Conservation (phyloP, 2,329 filamentous ascomycete genomes). For the Fusarium denticulatum region DNA sequence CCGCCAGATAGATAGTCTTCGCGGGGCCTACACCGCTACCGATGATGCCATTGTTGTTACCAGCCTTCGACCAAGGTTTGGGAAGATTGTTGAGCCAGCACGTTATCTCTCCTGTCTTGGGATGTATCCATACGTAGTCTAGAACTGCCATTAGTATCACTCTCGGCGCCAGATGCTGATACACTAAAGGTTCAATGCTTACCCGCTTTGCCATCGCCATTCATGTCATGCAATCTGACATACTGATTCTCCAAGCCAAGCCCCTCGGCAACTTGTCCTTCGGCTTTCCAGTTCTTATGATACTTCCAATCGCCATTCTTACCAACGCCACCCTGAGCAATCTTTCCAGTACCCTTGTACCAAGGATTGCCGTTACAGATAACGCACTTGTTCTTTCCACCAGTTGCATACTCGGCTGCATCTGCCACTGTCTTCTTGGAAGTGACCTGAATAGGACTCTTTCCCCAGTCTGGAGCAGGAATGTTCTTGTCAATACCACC, state of each 20-base stretch:
- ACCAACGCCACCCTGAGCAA: not conserved
- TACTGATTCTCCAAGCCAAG: not conserved
- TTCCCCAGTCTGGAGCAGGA: not conserved
- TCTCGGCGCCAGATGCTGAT: too few relatives aligned
- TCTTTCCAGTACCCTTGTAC: not conserved
- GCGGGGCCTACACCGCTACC: not conserved
- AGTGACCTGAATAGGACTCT: not conserved
- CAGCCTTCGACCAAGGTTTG: not conserved
- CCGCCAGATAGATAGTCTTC: slow-evolving; percentile 6
- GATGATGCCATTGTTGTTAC: slow-evolving; percentile 6
- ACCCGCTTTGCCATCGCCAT: slow-evolving; percentile 16
- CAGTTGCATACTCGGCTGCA: not conserved
- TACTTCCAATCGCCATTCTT: slow-evolving; percentile 10
- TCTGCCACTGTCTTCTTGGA: not conserved
- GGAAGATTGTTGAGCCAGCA: slow-evolving; percentile 16
- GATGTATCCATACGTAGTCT: slow-evolving; percentile 19
- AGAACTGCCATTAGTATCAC: too few relatives aligned
- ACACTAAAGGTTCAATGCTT: too few relatives aligned
- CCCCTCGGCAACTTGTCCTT: not conserved
- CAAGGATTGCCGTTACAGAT: not conserved
- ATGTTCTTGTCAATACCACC: slow-evolving; percentile 12
- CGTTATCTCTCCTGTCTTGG: not conserved
- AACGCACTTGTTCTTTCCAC: not conserved
- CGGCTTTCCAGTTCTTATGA: not conserved
- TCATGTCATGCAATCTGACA: slow-evolving; percentile 14